A percentile compares a stretch with the other conserved stretches of the same genome.
Conservation (phyloP, 805 yeast species). For the Lachancea cidri region DNA sequence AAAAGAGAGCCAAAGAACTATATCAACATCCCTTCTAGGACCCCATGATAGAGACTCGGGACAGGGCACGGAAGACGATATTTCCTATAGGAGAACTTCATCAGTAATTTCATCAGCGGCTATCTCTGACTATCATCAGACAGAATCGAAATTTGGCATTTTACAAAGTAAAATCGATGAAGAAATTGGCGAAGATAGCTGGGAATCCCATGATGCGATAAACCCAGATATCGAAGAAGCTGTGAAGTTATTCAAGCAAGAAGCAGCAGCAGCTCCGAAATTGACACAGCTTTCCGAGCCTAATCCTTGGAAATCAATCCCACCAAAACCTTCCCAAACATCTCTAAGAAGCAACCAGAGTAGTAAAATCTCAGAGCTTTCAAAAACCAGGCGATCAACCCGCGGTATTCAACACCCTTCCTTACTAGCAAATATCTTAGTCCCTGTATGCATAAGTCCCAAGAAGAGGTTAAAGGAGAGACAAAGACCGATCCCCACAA, state of each 20-base stretch:
- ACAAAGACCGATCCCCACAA: no score
- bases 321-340: constrained; percentile 12
- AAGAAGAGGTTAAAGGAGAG: no score
- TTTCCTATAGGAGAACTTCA: no score
- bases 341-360: constrained; percentile 8
- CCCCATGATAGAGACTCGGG: no score
- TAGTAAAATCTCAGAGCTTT: constrained; percentile 3
- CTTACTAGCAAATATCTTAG: constrained; percentile 9
- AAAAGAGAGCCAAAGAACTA: constrained; percentile 7
- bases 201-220: constrained; percentile 11
- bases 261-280: constrained; percentile 13
- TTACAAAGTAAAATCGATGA: constrained; percentile 5
- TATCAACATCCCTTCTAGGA: constrained; percentile 8
- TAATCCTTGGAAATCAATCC: not conserved
- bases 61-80: no score
- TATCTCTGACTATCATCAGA: not conserved
- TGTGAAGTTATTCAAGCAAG: constrained; percentile 18
- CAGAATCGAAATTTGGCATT: not conserved
- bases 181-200: constrained; percentile 2
- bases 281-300: constrained; percentile 7
- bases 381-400: constrained; percentile 5
- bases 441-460: constrained; percentile 4
- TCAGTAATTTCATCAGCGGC: no score
- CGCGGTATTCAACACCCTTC: constrained; percentile 8
- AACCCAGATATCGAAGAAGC: constrained; percentile 28